Base-by-base conservation (phyloP, 257 asterid genomes). In the Cruciata laevipes region DNA sequence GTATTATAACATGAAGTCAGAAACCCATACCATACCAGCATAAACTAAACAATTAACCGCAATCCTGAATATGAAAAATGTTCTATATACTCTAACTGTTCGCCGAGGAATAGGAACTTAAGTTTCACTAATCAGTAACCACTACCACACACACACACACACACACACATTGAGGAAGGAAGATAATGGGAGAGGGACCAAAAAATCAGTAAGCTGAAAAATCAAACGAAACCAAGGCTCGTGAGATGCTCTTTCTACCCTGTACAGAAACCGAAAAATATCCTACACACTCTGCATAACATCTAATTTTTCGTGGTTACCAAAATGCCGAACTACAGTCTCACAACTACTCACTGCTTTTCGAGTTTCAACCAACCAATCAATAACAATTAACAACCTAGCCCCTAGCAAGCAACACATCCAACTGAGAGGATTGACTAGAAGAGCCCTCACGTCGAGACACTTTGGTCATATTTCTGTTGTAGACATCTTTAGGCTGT, bases 321-420 rank as follows among this genome's bases (percentile, higher is more conserved):
- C 44, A 12, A 72, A 20, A 21, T 16, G 56, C 62, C 49, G 24
- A 1, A 56, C 68, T 59, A 49, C 33, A 40, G 47, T 12, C 56
- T 66, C 64, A 47, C 72, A 49, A 10, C 53, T 32, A 61, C 57
- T 31, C 16, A 8, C 8, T 51, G 52, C 23, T 7, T 7, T 33
- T 25, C 69, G 25, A 24, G 30, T 27, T 27, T 7, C 20, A 37
- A 53, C 20, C 25, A 6, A 53, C n/a, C n/a, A n/a, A n/a, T n/a
- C n/a, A n/a, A n/a, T n/a, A n/a, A n/a, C n/a, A n/a, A n/a, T n/a
- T 40, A 18, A n/a, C 40, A 57, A n/a, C 63, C 67, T 63, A 94
- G 71, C 99, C 99, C 83, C 96, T 81, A 4, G 96, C 96, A 67
- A 81, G 76, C 78, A 73, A 79, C 63, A 94, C 99, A 67, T 87